A percentile compares a stretch with the other conserved stretches of the same genome.
Conservation (phyloP, 2,329 filamentous ascomycete genomes). For the Berkeleyomyces basicola region DNA sequence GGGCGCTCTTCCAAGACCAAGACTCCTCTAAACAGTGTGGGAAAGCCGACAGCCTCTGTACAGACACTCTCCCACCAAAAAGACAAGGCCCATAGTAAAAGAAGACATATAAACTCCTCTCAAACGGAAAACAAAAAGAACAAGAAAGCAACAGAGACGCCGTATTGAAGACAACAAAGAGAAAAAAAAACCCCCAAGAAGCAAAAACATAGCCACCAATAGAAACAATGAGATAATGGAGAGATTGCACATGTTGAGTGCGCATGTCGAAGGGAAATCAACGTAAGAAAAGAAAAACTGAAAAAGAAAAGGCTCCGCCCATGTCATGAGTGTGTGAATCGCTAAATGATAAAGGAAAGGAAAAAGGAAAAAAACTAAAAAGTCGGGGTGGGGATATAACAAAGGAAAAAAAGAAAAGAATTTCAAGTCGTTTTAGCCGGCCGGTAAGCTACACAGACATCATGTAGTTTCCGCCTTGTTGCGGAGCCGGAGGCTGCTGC, state of each 20-base stretch:
- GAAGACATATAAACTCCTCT: constrained; percentile 1
- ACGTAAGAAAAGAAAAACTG: neutral
- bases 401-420: constrained; percentile 1
- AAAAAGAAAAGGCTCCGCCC: neutral
- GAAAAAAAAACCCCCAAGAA: neutral
- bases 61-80: constrained; percentile 12
- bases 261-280: neutral
- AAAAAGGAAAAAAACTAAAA: neutral
- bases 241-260: neutral
- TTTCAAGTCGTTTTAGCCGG: neutral
- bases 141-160: neutral
- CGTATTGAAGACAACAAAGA: neutral
- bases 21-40: neutral
- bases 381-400: neutral
- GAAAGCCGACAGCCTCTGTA: constrained; percentile 12
- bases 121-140: neutral
- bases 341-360: neutral
- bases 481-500: constrained; percentile 2
- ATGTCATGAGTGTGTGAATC: constrained; percentile 4
- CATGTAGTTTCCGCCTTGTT: constrained; percentile 50
- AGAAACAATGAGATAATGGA: neutral
- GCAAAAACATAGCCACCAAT: neutral
- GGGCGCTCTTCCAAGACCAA: neutral
- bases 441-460: constrained; percentile 43
- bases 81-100: constrained; percentile 6